Evolutionary conservation across 75 land plant species (phyloP).

Genomic region (Picea sitchensis): DNA sequence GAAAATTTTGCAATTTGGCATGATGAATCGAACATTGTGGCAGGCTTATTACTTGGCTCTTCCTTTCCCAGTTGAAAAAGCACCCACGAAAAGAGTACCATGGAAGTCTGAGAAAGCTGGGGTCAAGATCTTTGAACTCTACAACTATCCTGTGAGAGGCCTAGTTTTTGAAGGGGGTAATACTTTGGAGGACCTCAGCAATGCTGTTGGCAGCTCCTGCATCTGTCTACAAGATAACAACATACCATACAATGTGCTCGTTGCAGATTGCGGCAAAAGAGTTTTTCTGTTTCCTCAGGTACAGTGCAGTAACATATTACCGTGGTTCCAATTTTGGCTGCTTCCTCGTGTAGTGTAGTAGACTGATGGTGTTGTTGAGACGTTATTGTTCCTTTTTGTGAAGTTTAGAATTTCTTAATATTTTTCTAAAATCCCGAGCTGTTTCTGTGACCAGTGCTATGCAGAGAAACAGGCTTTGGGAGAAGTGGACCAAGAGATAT

Average conservation of each 20-base stretch:
- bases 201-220: conserved; percentile 60
- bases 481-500: conserved; percentile 70
- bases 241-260: conserved; percentile 87
- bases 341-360: no score
- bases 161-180: conserved; percentile 73
- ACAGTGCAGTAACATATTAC: not conserved
- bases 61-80: conserved; percentile 90
- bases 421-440: not conserved
- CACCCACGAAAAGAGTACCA: conserved; percentile 43
- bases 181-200: conserved; percentile 43
- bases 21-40: not conserved
- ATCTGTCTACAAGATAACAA: conserved; percentile 72
- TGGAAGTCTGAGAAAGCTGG: conserved; percentile 15
- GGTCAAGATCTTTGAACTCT: conserved; percentile 53
- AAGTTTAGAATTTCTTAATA: no score
- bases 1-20: no score
- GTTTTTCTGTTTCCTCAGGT: conserved; percentile 89
- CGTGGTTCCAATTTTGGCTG: not conserved
- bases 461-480: conserved; percentile 95
- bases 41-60: conserved; percentile 83
- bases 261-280: conserved; percentile 65
- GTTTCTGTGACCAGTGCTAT: conserved; percentile 59
- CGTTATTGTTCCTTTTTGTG: no score
- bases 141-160: conserved; percentile 77
- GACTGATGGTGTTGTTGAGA: no score